Conservation (phyloP, 495 filamentous ascomycete genomes). For the Hypoxylon intermedium region DNA sequence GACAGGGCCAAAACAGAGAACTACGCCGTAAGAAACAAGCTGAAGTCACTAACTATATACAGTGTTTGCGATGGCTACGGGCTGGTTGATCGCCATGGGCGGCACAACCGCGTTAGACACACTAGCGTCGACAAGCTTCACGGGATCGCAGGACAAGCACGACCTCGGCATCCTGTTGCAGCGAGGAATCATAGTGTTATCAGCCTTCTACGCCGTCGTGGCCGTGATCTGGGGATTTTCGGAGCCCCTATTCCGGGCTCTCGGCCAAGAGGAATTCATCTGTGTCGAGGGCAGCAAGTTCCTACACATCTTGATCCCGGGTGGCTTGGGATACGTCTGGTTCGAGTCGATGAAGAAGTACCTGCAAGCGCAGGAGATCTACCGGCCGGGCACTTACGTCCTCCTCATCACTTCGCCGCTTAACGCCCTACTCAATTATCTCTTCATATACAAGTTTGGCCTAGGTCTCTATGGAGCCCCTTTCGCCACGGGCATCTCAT, state of each 20-base stretch:
- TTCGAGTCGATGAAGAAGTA: conserved; percentile 94
- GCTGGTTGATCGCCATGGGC: conserved; percentile 90
- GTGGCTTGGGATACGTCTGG: conserved; percentile 88
- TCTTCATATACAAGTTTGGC: conserved; percentile 76
- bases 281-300: conserved; percentile 78
- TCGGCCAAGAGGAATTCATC: conserved; percentile 83
- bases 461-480: conserved; percentile 82
- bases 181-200: conserved; percentile 76
- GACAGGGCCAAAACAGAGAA: no score
- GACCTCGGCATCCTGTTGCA: conserved; percentile 86
- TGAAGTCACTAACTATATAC: conserved; percentile 2
- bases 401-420: conserved; percentile 83
- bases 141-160: conserved; percentile 80
- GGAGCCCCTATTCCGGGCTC: conserved; percentile 73
- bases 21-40: not conserved
- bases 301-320: conserved; percentile 78
- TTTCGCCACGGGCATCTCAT: conserved; percentile 81
- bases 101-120: conserved; percentile 92
- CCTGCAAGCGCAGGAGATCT: conserved; percentile 89
- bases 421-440: conserved; percentile 77
- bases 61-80: conserved; percentile 93
- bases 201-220: conserved; percentile 77
- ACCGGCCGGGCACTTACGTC: conserved; percentile 87
- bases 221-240: conserved; percentile 79
- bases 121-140: conserved; percentile 84